These are phyloP conservation scores for Xylariaceae sp. DNA, from an alignment of 2,329 filamentous ascomycete genomes.

Conservation along the genomic window DNA sequence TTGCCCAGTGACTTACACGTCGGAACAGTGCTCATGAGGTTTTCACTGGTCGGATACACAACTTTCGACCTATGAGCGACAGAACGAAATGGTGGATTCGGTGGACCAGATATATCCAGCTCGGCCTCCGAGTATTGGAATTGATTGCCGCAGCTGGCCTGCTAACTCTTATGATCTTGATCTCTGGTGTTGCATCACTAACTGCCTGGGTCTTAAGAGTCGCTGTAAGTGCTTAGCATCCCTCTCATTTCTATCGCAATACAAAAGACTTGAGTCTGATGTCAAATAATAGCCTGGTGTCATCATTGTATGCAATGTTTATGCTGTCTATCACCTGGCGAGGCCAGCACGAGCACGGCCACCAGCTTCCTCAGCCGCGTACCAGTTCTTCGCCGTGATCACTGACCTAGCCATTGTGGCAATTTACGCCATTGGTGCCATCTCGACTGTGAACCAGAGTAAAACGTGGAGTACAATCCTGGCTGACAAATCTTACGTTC, in stretches of 20 bases:
- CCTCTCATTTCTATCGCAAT: neutral
- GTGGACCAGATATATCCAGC: constrained; percentile 63
- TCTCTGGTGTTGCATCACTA: constrained; percentile 61
- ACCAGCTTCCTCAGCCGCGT: constrained; percentile 77
- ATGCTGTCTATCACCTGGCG: constrained; percentile 76
- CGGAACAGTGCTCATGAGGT: constrained; percentile 57
- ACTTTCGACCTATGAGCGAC: constrained; percentile 63
- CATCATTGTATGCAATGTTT: constrained; percentile 66
- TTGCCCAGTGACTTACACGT: constrained; percentile 7
- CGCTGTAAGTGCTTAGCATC: constrained; percentile 69
- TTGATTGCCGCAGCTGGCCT: constrained; percentile 67
- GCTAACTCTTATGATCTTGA: constrained; percentile 71
- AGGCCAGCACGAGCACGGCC: constrained; percentile 67
- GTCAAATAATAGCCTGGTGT: constrained; percentile 63
- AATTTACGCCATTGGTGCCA: constrained; percentile 53
- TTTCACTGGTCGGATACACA: constrained; percentile 57
- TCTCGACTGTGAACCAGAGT: constrained; percentile 43
- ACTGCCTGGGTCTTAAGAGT: constrained; percentile 74
- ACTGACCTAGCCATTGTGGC: constrained; percentile 60
- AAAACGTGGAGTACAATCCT: constrained; percentile 66
- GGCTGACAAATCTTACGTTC: constrained; percentile 48
- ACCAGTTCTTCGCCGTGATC: constrained; percentile 77
- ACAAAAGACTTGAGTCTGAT: constrained; percentile 18
- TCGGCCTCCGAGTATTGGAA: constrained; percentile 63
- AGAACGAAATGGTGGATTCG: constrained; percentile 69